phyloP scores from a whole-genome alignment of 805 yeast species.

The Blastobotrys robertii region DNA sequence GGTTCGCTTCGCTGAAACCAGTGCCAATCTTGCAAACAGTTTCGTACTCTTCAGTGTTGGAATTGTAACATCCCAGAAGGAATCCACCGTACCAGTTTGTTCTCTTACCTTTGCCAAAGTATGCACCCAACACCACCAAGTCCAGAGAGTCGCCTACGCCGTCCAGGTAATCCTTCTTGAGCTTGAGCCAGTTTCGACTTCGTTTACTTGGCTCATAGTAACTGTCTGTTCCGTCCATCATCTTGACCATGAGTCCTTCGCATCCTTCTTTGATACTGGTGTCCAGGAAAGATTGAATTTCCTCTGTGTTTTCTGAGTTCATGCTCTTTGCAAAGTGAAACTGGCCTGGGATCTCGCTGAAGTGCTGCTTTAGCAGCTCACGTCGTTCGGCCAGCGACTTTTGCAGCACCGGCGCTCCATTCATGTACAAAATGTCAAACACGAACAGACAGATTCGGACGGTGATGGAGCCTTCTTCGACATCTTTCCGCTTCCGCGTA shows the following conservation, averaged over 20 bases:
- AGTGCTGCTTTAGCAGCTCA: constrained; percentile 42
- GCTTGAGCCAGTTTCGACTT: constrained; percentile 88
- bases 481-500: constrained; percentile 91
- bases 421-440: constrained; percentile 71
- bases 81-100: constrained; percentile 96
- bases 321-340: constrained; percentile 70
- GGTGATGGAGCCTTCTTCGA: constrained; percentile 74
- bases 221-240: constrained; percentile 70
- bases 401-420: constrained; percentile 62
- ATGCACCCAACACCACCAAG: constrained; percentile 88
- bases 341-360: constrained; percentile 60
- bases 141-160: constrained; percentile 97
- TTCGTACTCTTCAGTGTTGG: constrained; percentile 86
- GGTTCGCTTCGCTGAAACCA: constrained; percentile 83
- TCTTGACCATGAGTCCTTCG: constrained; percentile 94
- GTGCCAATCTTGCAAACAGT: constrained; percentile 97
- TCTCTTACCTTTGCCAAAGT: constrained; percentile 86
- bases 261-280: constrained; percentile 83
- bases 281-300: constrained; percentile 75
- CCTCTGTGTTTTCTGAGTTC: constrained; percentile 60
- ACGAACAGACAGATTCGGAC: constrained; percentile 90
- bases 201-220: constrained; percentile 91
- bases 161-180: constrained; percentile 87
- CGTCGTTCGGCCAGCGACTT: constrained; percentile 66
- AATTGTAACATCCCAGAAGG: constrained; percentile 79